Percentiles rank a stretch among this genome's conserved stretches.
phyloP scores from a whole-genome alignment of 2,329 filamentous ascomycete species.

The Penicillium hordei region DNA sequence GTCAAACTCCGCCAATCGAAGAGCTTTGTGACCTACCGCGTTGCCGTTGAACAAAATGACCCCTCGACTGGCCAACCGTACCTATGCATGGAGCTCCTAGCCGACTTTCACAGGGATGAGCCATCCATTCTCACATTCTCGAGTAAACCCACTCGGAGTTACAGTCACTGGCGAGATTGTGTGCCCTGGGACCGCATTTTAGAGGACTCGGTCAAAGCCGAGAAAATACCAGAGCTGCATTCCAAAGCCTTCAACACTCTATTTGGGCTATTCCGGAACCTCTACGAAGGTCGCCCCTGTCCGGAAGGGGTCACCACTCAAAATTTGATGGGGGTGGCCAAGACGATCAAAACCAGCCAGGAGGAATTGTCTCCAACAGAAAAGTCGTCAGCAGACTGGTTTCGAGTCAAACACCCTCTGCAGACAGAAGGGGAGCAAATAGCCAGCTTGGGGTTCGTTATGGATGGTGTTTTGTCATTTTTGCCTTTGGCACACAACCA shows the following conservation, averaged over 20 bases:
- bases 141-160: neutral
- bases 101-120: neutral
- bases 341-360: neutral
- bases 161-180: neutral
- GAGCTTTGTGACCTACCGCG: neutral
- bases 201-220: neutral
- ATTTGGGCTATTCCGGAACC: neutral
- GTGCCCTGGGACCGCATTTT: neutral
- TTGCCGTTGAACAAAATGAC: neutral
- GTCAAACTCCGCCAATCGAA: neutral
- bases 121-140: neutral
- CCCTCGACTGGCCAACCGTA: neutral
- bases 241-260: neutral
- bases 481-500: neutral
- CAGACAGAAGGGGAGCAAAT: neutral
- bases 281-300: neutral
- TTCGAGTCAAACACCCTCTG: neutral
- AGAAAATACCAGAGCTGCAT: neutral
- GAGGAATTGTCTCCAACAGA: neutral
- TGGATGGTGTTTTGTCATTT: neutral
- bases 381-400: neutral
- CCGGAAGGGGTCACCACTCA: neutral
- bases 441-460: neutral
- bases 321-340: neutral
- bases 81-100: neutral